Base-by-base conservation (phyloP, 495 filamentous ascomycete species). In the Annulohypoxylon moriforme region DNA sequence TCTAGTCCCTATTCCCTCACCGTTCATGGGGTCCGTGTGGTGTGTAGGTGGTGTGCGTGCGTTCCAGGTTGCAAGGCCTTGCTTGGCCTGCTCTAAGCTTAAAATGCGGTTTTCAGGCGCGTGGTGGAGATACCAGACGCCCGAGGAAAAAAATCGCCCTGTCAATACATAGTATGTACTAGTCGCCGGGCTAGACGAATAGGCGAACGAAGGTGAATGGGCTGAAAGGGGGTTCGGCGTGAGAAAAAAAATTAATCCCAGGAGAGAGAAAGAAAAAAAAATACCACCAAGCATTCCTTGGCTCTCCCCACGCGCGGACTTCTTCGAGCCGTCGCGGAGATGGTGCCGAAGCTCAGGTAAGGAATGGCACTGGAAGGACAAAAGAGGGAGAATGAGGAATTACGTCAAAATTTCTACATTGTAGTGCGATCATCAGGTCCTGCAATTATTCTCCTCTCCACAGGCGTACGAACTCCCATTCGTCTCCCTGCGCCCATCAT, bases 341-440 rank as follows among this genome's bases (percentile, higher is more conserved):
- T 64, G 67, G 53, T 64, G 58, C 72, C 67, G 63, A 64, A 67
- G 67, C 52, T 64, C 58, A 73, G 57, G 56, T 61, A 58, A 56
- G 16, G 16, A 44, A 13, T 2, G 25, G 18, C 47, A 52, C 47
- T 29, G 4, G 25, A 52, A 9, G 22, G 11, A 24, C 50, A 55
- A 20, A 38, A 38, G 31, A 36, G 20, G 22, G 33, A 63, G 67
- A 64, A 67, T 63, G 55, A 70, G 64, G 64, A 71, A 71, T 74
- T 74, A 74, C 72, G 72, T 74, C 72, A 74, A 74, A 70, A 71
- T 64, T 56, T 62, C 61, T 69, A 40, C 36, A 40, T n/a, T 14
- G 36, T n/a, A 69, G 66, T 60, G 22, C 72, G 72, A 74, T 71
- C 63, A 71, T 74, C 72, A 74, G 58, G 72, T 71, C 72, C 72